Percentiles rank a stretch among this genome's conserved stretches.
Conservation (phyloP, 2,329 filamentous ascomycete species). For the Colletotrichum brevisporum region DNA sequence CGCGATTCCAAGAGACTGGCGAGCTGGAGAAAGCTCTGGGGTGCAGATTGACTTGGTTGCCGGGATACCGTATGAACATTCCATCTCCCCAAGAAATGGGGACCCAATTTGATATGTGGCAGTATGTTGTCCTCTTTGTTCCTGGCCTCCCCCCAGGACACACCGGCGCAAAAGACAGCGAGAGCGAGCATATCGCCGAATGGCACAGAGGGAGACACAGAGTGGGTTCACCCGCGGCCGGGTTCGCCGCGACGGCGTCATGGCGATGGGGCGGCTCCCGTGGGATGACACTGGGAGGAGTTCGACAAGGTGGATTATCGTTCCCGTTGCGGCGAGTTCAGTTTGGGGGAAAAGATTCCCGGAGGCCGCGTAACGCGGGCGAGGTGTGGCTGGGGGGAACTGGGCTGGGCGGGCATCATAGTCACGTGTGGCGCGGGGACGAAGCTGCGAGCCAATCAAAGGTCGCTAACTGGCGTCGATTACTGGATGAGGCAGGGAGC, state of each 20-base stretch:
- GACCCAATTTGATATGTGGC: too few relatives aligned
- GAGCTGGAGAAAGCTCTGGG: too few relatives aligned
- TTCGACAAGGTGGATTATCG: neutral
- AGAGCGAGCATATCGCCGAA: neutral
- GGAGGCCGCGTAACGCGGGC: conserved; percentile 35
- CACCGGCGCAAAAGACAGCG: too few relatives aligned
- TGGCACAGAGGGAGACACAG: neutral
- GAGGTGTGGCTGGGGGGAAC: conserved; percentile 17
- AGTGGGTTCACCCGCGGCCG: conserved; percentile 1
- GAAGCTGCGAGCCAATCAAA: neutral
- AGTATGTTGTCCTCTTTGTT: too few relatives aligned
- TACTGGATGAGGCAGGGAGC: conserved; percentile 15
- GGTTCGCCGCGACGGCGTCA: conserved; percentile 15
- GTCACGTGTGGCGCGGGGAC: conserved; percentile 1
- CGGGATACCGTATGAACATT: conserved; percentile 13
- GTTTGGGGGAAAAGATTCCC: neutral
- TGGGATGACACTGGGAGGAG: neutral
- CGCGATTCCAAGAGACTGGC: neutral
- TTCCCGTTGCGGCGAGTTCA: conserved; percentile 4
- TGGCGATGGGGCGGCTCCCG: neutral
- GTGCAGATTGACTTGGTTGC: too few relatives aligned
- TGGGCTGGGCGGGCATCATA: conserved; percentile 10
- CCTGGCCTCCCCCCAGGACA: too few relatives aligned
- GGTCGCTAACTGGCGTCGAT: neutral
- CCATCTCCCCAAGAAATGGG: neutral